Conservation (phyloP, 768 basidiomycete genomes). For the Rhodotorula sphaerocarpa region DNA sequence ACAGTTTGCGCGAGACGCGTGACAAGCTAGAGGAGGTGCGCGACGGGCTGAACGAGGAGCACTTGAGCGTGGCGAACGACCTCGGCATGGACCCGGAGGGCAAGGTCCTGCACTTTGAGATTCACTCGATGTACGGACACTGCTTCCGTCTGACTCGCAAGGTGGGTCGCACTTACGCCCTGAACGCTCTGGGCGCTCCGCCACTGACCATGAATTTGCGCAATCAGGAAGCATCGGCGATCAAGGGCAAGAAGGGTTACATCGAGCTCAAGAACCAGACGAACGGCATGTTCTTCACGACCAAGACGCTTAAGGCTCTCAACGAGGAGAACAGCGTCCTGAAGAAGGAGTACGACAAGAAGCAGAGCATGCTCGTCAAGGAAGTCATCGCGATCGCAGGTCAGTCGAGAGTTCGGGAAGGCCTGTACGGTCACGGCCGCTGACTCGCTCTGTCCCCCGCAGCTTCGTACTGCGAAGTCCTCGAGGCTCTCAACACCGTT, state of each 20-base stretch:
- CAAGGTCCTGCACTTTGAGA: slow-evolving; percentile 82
- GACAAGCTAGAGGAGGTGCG: slow-evolving; percentile 61
- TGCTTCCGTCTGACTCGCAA: slow-evolving; percentile 87
- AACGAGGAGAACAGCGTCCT: slow-evolving; percentile 65
- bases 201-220: too few species aligned
- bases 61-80: slow-evolving; percentile 59
- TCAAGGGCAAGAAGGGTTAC: slow-evolving; percentile 60
- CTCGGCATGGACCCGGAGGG: slow-evolving; percentile 79
- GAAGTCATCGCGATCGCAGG: slow-evolving; percentile 88
- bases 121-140: slow-evolving; percentile 78
- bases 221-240: slow-evolving; percentile 64
- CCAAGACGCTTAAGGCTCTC: slow-evolving; percentile 59
- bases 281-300: slow-evolving; percentile 81
- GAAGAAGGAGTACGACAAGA: slow-evolving; percentile 60
- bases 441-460: not conserved
- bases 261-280: slow-evolving; percentile 67
- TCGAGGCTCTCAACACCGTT: slow-evolving; percentile 72
- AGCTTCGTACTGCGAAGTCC: slow-evolving; percentile 85
- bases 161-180: too few species aligned
- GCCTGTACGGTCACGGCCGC: not conserved
- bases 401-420: slow-evolving; percentile 44
- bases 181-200: too few species aligned
- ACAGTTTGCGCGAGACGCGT: slow-evolving; percentile 53
- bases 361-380: slow-evolving; percentile 74
- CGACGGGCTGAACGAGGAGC: slow-evolving; percentile 75